These are phyloP conservation scores for Phialocephala subalpina DNA, from an alignment of 2,329 filamentous ascomycete species.

Conservation along the genomic window DNA sequence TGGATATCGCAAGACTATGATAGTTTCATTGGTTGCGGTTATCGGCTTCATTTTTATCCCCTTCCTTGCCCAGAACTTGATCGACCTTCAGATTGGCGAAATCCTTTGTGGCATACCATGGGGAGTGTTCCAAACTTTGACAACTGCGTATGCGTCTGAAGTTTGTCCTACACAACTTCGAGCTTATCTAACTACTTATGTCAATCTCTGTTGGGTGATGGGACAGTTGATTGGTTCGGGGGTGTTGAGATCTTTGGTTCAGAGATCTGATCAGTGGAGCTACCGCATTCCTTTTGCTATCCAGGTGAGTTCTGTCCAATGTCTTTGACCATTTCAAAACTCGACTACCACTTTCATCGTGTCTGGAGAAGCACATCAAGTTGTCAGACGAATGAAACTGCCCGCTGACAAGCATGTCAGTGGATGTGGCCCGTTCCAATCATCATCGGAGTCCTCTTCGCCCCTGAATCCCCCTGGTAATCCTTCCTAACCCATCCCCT, in stretches of 20 bases:
- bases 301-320: conserved; percentile 39
- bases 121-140: conserved; percentile 56
- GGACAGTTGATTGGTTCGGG: conserved; percentile 56
- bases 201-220: conserved; percentile 60
- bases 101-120: conserved; percentile 57
- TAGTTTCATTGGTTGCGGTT: conserved; percentile 42
- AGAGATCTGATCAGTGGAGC: conserved; percentile 35
- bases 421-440: conserved; percentile 58
- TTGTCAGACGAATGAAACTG: not conserved
- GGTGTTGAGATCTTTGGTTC: conserved; percentile 52
- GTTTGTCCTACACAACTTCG: conserved; percentile 59
- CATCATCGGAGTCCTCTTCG: conserved; percentile 51
- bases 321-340: not conserved
- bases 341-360: not conserved
- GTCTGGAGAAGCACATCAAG: not conserved
- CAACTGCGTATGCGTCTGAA: conserved; percentile 49
- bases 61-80: conserved; percentile 57
- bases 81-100: conserved; percentile 54
- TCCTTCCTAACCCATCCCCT: not conserved
- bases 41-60: conserved; percentile 56
- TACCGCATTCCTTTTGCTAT: conserved; percentile 57
- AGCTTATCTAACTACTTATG: conserved; percentile 59
- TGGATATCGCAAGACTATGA: conserved; percentile 52
- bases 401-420: not conserved
- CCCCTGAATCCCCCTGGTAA: conserved; percentile 57